Evolutionary conservation across 306 rosid genomes (phyloP).

Genomic region (Quillaja saponaria): DNA sequence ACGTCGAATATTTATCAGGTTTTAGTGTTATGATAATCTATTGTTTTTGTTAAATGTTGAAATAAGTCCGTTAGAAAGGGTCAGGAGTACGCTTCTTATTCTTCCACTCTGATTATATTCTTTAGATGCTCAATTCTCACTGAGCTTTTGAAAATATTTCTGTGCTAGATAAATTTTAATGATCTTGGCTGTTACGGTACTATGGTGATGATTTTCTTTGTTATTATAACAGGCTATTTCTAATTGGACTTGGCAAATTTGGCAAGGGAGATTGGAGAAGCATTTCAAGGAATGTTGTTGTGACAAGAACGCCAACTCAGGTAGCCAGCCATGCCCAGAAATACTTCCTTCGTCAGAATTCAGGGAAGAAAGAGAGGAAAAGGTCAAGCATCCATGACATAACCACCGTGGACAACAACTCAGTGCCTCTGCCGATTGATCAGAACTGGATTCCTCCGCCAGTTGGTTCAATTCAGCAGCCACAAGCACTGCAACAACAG

Average conservation of each 20-base stretch:
- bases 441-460: constrained; percentile 62
- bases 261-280: constrained; percentile 99
- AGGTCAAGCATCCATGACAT: constrained; percentile 95
- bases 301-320: constrained; percentile 87
- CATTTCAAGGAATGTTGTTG: constrained; percentile 83
- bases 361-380: constrained; percentile 79
- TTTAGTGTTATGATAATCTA: too few species aligned
- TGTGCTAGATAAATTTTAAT: too few species aligned
- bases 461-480: constrained; percentile 28
- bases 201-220: not conserved
- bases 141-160: too few species aligned
- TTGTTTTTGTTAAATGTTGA: too few species aligned
- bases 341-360: constrained; percentile 73
- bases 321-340: constrained; percentile 98
- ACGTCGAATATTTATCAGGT: too few species aligned
- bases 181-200: not conserved
- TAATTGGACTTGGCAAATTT: constrained; percentile 57
- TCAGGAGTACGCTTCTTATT: too few species aligned
- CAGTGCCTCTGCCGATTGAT: constrained; percentile 38
- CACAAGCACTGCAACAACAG: constrained; percentile 37
- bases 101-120: too few species aligned
- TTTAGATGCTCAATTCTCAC: too few species aligned
- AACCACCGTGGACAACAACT: constrained; percentile 58
- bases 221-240: constrained; percentile 53
- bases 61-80: too few species aligned